Conservation (phyloP, 129 eudicot species). For the Escallonia herrerae region DNA sequence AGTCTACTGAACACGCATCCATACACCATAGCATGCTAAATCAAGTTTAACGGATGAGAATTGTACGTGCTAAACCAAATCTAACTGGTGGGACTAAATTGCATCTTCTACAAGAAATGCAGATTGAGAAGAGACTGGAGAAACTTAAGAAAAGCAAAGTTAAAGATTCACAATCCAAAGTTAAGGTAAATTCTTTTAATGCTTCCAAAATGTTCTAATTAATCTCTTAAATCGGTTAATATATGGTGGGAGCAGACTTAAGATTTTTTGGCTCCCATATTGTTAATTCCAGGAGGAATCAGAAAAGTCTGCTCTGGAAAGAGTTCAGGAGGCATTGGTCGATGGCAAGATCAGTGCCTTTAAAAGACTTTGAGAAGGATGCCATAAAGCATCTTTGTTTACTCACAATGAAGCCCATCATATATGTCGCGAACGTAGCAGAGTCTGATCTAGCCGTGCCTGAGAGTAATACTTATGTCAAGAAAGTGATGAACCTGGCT, state of each 20-base stretch:
- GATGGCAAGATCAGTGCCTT: constrained; percentile 90
- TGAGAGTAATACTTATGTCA: constrained; percentile 68
- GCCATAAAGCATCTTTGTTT: constrained; percentile 81
- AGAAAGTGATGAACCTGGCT: constrained; percentile 72
- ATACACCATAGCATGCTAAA: constrained; percentile 10
- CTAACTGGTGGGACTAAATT: constrained; percentile 35
- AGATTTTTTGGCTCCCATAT: constrained; percentile 1
- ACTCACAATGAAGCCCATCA: constrained; percentile 94
- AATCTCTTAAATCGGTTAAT: not conserved
- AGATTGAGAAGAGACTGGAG: constrained; percentile 96
- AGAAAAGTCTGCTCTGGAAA: constrained; percentile 77
- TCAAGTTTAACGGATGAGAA: constrained; percentile 25
- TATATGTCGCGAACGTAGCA: constrained; percentile 88
- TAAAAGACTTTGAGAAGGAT: constrained; percentile 72
- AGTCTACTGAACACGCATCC: not conserved
- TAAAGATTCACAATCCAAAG: constrained; percentile 70
- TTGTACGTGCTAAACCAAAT: constrained; percentile 9
- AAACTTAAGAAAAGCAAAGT: constrained; percentile 80
- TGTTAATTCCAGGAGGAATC: constrained; percentile 79
- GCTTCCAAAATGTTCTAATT: constrained; percentile 3
- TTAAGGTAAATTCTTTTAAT: constrained; percentile 41
- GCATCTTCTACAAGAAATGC: constrained; percentile 47
- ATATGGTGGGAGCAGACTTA: constrained; percentile 1
- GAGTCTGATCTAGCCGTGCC: constrained; percentile 92
- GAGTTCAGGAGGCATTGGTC: constrained; percentile 62